A percentile compares a stretch with the other conserved stretches of the same genome.
Evolutionary conservation across 2,329 filamentous ascomycete genomes (phyloP).

Genomic region (Talaromyces marneffei): DNA sequence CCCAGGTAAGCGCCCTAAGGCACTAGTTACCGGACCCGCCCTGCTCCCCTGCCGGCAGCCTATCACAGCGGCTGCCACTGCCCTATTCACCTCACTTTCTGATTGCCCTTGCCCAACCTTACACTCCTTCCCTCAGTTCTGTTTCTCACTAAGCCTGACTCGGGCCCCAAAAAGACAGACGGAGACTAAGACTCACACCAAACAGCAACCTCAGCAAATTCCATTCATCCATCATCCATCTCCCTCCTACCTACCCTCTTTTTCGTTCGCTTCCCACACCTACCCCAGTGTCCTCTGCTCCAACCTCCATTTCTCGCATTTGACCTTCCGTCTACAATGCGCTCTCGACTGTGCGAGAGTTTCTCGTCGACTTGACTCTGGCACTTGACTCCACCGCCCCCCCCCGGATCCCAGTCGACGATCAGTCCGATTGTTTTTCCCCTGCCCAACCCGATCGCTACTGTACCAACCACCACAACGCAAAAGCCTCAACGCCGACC

Average conservation of each 20-base stretch:
- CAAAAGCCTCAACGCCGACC: slow-evolving; percentile 15
- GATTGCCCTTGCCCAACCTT: slow-evolving; percentile 8
- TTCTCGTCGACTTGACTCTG: slow-evolving; percentile 2
- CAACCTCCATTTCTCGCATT: background rate
- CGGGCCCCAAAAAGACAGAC: slow-evolving; percentile 13
- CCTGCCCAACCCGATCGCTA: slow-evolving; percentile 11
- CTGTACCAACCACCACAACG: slow-evolving; percentile 13
- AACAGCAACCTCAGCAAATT: background rate
- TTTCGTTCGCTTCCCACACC: slow-evolving; percentile 12
- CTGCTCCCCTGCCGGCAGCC: background rate
- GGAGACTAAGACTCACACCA: background rate
- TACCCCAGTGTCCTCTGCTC: background rate
- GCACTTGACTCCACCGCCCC: slow-evolving; percentile 2
- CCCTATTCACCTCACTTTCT: background rate
- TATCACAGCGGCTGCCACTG: background rate
- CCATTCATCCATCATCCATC: background rate
- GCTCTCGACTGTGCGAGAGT: slow-evolving; percentile 1
- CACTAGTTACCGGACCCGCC: slow-evolving; percentile 7
- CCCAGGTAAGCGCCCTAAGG: slow-evolving; percentile 3
- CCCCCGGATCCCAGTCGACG: slow-evolving; percentile 4
- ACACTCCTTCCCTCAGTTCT: background rate
- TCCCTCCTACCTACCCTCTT: background rate
- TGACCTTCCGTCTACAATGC: slow-evolving; percentile 21
- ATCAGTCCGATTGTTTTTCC: slow-evolving; percentile 2
- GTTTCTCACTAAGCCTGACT: slow-evolving; percentile 7